These are phyloP conservation scores for Leccinum subgranulosum DNA, from an alignment of 768 basidiomycete species.

Conservation along the genomic window DNA sequence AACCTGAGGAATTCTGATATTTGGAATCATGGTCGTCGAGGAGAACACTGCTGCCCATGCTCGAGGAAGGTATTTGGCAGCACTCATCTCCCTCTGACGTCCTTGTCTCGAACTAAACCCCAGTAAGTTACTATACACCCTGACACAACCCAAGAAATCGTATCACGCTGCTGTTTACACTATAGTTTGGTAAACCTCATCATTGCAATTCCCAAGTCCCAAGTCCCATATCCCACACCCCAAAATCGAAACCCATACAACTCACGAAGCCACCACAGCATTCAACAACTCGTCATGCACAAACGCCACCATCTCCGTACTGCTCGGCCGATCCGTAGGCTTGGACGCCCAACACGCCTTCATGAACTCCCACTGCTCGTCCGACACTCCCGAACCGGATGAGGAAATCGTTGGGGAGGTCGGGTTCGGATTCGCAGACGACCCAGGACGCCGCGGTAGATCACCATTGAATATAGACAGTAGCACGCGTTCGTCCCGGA, in stretches of 20 bases:
- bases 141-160: neutral
- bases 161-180: neutral
- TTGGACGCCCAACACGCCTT: constrained; percentile 28
- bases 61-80: no score
- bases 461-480: constrained; percentile 12
- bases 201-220: neutral
- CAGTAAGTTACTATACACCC: no score
- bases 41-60: no score
- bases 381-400: neutral
- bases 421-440: neutral
- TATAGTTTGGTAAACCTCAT: neutral
- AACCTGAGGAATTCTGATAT: no score
- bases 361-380: constrained; percentile 25
- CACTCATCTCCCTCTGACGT: no score
- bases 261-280: neutral
- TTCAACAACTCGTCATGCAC: constrained; percentile 14
- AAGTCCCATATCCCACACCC: neutral
- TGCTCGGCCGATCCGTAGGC: constrained; percentile 30
- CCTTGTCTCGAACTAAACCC: no score
- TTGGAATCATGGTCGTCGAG: no score
- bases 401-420: neutral
- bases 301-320: constrained; percentile 25
- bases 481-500: constrained; percentile 18
- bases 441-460: constrained; percentile 11
- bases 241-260: neutral